These are phyloP conservation scores for Silene conica DNA, from an alignment of 148 eudicot genomes.

Conservation along the genomic window DNA sequence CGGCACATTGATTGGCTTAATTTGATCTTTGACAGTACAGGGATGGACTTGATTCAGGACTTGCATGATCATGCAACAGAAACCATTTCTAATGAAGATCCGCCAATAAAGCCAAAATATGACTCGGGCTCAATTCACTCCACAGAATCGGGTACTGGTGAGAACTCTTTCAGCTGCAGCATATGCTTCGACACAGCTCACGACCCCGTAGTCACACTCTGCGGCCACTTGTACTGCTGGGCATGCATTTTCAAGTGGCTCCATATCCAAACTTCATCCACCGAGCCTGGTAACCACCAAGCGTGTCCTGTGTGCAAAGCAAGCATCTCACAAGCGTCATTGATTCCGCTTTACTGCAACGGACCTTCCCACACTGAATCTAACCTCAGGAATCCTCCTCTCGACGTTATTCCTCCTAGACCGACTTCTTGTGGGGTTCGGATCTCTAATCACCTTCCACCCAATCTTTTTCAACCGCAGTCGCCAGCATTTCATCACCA, in stretches of 20 bases:
- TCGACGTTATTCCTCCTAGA: conserved; percentile 47
- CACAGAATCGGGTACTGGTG: conserved; percentile 30
- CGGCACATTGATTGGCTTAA: neutral
- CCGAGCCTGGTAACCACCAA: conserved; percentile 38
- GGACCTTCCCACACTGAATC: conserved; percentile 38
- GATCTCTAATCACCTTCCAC: conserved; percentile 20
- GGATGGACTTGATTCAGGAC: conserved; percentile 52
- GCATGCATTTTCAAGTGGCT: conserved; percentile 90
- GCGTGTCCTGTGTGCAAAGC: conserved; percentile 85
- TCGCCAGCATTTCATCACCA: conserved; percentile 31
- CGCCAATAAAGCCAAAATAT: conserved; percentile 24
- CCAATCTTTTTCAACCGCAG: conserved; percentile 33
- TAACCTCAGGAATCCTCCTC: conserved; percentile 30
- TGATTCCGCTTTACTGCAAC: conserved; percentile 74
- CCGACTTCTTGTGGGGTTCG: conserved; percentile 42
- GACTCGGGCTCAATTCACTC: conserved; percentile 29
- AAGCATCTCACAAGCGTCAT: conserved; percentile 48
- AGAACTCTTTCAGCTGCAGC: conserved; percentile 64
- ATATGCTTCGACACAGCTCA: conserved; percentile 82
- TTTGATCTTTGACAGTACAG: neutral
- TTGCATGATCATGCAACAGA: conserved; percentile 28
- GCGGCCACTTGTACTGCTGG: conserved; percentile 93
- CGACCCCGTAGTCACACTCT: conserved; percentile 86
- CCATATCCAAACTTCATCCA: conserved; percentile 45
- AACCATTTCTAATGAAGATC: conserved; percentile 30